Percentiles rank a stretch among this genome's conserved stretches.
Conservation (phyloP, 1,284 basidiomycete genomes). For the Mixia osmundae region DNA sequence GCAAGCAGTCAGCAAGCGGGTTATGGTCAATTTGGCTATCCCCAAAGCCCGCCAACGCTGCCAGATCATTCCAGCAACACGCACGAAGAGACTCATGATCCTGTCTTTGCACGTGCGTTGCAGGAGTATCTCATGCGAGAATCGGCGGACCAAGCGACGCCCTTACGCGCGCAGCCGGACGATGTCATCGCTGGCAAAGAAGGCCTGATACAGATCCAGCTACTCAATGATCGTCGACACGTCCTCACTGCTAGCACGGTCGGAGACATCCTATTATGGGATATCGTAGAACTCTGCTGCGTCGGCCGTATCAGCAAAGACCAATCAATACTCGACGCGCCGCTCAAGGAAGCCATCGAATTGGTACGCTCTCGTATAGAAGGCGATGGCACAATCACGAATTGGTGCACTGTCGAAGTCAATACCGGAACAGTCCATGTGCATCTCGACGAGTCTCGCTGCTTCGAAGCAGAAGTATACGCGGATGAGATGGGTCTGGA, state of each 20-base stretch:
- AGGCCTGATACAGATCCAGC: constrained; percentile 51
- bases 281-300: constrained; percentile 57
- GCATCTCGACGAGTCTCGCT: constrained; percentile 53
- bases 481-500: constrained; percentile 60
- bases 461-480: constrained; percentile 87
- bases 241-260: constrained; percentile 71
- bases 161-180: constrained; percentile 38
- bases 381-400: constrained; percentile 59
- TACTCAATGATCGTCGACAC: constrained; percentile 71
- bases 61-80: too few species aligned
- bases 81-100: too few species aligned
- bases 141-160: constrained; percentile 50
- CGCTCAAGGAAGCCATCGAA: constrained; percentile 46
- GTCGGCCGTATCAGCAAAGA: constrained; percentile 38
- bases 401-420: constrained; percentile 78
- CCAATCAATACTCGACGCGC: constrained; percentile 1
- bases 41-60: too few species aligned
- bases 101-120: constrained; percentile 4
- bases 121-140: constrained; percentile 50
- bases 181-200: constrained; percentile 48
- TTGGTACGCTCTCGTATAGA: constrained; percentile 68
- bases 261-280: constrained; percentile 71
- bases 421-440: constrained; percentile 68
- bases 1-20: too few species aligned
- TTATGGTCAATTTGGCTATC: too few species aligned